Percentiles rank a stretch among this genome's conserved stretches.
phyloP scores from a whole-genome alignment of 2,329 filamentous ascomycete species.

The Beauveria australis region DNA sequence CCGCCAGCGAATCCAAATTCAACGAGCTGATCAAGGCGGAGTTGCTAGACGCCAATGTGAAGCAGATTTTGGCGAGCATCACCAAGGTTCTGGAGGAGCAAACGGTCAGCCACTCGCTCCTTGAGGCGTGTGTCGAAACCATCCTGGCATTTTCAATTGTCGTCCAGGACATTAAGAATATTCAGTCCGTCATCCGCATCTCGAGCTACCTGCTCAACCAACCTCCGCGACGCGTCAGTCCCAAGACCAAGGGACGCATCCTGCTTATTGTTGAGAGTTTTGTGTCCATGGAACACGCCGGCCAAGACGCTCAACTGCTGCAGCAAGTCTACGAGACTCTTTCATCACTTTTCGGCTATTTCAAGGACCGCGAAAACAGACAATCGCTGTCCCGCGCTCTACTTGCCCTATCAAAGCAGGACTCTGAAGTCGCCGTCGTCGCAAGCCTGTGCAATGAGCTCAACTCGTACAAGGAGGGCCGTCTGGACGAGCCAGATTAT shows the following conservation, averaged over 20 bases:
- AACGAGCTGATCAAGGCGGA: slow-evolving; percentile 48
- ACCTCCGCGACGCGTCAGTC: slow-evolving; percentile 73
- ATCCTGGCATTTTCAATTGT: slow-evolving; percentile 69
- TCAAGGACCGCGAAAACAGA: slow-evolving; percentile 73
- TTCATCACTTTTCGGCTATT: slow-evolving; percentile 79
- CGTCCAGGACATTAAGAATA: slow-evolving; percentile 59
- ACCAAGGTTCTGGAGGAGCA: slow-evolving; percentile 55
- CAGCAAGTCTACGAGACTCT: slow-evolving; percentile 63
- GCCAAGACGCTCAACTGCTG: slow-evolving; percentile 39
- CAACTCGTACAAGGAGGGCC: slow-evolving; percentile 66
- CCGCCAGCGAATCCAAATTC: slow-evolving; percentile 46
- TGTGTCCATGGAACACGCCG: slow-evolving; percentile 50
- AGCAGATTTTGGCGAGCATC: slow-evolving; percentile 58
- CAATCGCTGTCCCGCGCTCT: slow-evolving; percentile 67
- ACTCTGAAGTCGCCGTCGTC: slow-evolving; percentile 51
- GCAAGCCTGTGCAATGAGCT: slow-evolving; percentile 67
- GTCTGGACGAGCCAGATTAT: slow-evolving; percentile 82
- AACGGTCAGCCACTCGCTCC: slow-evolving; percentile 59
- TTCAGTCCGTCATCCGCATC: slow-evolving; percentile 70
- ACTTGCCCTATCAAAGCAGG: slow-evolving; percentile 57
- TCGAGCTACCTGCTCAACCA: slow-evolving; percentile 76
- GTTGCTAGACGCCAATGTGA: slow-evolving; percentile 48
- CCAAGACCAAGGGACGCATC: slow-evolving; percentile 73
- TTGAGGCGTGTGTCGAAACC: slow-evolving; percentile 71
- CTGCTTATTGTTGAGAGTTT: slow-evolving; percentile 76